phyloP scores from a whole-genome alignment of 2,329 filamentous ascomycete species.

The Fusarium algeriense region DNA sequence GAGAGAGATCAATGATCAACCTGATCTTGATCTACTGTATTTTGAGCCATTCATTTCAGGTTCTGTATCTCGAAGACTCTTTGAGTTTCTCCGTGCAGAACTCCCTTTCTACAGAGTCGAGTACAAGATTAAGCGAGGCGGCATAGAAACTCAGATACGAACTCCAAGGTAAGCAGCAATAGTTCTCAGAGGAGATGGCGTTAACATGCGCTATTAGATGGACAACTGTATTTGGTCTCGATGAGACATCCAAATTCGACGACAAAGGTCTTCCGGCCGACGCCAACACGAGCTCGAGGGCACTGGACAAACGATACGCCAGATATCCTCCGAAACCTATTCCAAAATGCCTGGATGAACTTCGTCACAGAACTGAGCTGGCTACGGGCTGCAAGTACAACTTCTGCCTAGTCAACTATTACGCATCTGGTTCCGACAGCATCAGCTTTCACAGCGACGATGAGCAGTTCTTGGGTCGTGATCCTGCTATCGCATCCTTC shows the following conservation, averaged over 20 bases:
- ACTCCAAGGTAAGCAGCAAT: slow-evolving; percentile 59
- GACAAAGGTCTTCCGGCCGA: slow-evolving; percentile 58
- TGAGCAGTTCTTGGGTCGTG: slow-evolving; percentile 77
- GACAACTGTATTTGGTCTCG: slow-evolving; percentile 69
- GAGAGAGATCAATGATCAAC: slow-evolving; percentile 72
- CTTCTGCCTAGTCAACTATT: slow-evolving; percentile 87
- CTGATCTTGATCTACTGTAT: slow-evolving; percentile 79
- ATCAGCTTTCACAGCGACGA: slow-evolving; percentile 86
- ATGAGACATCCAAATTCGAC: slow-evolving; percentile 73
- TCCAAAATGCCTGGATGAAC: slow-evolving; percentile 74
- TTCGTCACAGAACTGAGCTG: slow-evolving; percentile 73
- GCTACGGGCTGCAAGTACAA: slow-evolving; percentile 78
- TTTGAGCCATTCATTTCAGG: slow-evolving; percentile 78
- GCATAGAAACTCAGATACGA: slow-evolving; percentile 70
- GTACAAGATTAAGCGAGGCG: slow-evolving; percentile 77
- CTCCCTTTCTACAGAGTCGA: slow-evolving; percentile 82
- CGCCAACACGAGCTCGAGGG: slow-evolving; percentile 55
- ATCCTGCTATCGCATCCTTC: slow-evolving; percentile 81
- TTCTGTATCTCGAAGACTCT: slow-evolving; percentile 68
- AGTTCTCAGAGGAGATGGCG: not conserved
- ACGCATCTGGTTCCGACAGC: slow-evolving; percentile 80
- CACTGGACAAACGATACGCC: slow-evolving; percentile 65
- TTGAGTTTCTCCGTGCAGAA: slow-evolving; percentile 77
- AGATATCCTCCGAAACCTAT: slow-evolving; percentile 75
- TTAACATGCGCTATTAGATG: slow-evolving; percentile 47